Conservation (phyloP, 2,329 filamentous ascomycete species). For the Fusarium kyushuense region DNA sequence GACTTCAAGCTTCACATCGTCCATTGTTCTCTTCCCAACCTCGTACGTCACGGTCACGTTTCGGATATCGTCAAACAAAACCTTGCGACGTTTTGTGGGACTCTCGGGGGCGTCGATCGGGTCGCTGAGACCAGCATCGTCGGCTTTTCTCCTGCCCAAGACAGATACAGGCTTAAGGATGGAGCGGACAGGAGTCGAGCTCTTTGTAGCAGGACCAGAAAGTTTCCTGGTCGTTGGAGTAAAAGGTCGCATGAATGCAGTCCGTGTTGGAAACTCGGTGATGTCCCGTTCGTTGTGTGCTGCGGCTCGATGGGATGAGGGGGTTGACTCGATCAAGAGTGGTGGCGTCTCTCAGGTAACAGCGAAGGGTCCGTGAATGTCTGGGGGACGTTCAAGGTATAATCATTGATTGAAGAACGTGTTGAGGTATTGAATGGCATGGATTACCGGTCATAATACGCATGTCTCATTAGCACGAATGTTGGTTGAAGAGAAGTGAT, state of each 20-base stretch:
- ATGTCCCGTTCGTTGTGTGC: slow-evolving; percentile 26
- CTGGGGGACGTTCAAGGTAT: slow-evolving; percentile 37
- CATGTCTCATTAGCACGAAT: slow-evolving; percentile 26
- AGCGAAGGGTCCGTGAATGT: slow-evolving; percentile 23
- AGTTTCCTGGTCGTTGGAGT: slow-evolving; percentile 53
- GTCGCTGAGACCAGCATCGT: slow-evolving; percentile 59
- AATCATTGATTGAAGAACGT: slow-evolving; percentile 43
- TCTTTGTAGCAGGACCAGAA: slow-evolving; percentile 51
- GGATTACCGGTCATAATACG: slow-evolving; percentile 48
- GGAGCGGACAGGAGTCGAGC: slow-evolving; percentile 62
- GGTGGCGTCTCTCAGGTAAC: slow-evolving; percentile 48
- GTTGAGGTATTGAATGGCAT: slow-evolving; percentile 34
- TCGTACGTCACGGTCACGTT: slow-evolving; percentile 69
- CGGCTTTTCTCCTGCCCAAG: slow-evolving; percentile 59
- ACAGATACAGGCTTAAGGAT: slow-evolving; percentile 64
- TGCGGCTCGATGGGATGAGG: slow-evolving; percentile 14
- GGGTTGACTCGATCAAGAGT: slow-evolving; percentile 23
- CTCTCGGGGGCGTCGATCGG: slow-evolving; percentile 56
- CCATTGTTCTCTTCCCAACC: slow-evolving; percentile 64
- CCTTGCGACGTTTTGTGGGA: slow-evolving; percentile 66
- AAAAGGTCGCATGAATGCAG: slow-evolving; percentile 47
- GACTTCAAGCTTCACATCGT: slow-evolving; percentile 68
- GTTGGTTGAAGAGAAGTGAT: slow-evolving; percentile 14
- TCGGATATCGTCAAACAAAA: slow-evolving; percentile 69
- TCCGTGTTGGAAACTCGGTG: slow-evolving; percentile 16